Base-by-base conservation (phyloP, 2,329 filamentous ascomycete genomes). In the Fusarium graminum region DNA sequence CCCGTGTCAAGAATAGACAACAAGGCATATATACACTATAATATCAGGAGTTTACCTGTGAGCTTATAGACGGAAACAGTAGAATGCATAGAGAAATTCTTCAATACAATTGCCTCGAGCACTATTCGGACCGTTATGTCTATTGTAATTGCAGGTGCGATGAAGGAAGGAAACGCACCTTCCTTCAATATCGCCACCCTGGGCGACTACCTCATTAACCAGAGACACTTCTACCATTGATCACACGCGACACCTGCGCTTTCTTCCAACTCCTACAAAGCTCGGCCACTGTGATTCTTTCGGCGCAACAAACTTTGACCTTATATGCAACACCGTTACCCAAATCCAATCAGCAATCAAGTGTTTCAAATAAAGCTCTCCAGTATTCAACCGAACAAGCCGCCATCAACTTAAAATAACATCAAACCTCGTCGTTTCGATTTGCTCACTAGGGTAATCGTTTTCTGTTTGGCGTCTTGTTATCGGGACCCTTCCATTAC, bases 331-430 rank as follows among this genome's bases (percentile, higher is more conserved):
- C 41, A 12, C 46, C 9, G 14, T 32, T n/a, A 19, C 34, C 13
- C 42, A 29, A 39, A 30, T 41, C 19, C 7, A 6, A 29, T 50
- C 30, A 29, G 57, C 39, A 25, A 41, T 34, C 32, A 47, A 44
- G 28, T 26, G 34, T 50, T 64, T 54, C 47, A 64, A 44, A 64
- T 16, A 28, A 39, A 40, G 41, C 40, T 36, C 14, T 17, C 28
- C 13, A 17, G n/a, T 30, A 25, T 45, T 53, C 53, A 59, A 50
- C 38, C 39, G 42, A 19, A n/a, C 19, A 42, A 29, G 47, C 29
- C 36, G n/a, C 25, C 30, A n/a, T 51, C 19, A 45, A 40, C 7
- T 16, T 30, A 17, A 13, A 13, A 17, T 32, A 5, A 28, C 7
- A 44, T 28, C 25, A 28, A 36, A 32, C 4, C 17, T n/a, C 25